phyloP scores from a whole-genome alignment of 192 early-diverging fungal species.

The Gryganskiella cystojenkinii region DNA sequence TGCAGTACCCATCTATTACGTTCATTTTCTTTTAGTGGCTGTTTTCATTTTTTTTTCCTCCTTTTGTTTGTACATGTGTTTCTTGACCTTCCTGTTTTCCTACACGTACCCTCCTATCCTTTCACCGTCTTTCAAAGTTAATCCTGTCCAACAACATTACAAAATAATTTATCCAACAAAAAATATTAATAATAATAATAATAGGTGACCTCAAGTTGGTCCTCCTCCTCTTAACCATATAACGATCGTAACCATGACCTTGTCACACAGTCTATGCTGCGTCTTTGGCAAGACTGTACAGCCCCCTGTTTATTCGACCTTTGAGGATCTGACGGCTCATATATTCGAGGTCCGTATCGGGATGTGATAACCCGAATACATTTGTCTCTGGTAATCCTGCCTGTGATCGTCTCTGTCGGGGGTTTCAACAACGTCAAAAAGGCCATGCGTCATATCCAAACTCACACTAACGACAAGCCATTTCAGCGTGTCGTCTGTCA shows the following conservation, averaged over 20 bases:
- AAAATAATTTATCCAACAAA: no score
- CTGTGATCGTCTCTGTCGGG: conserved; percentile 57
- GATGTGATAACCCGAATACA: conserved; percentile 61
- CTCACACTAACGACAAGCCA: conserved; percentile 83
- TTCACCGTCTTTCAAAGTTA: not conserved
- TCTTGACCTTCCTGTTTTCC: not conserved
- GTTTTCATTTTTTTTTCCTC: conserved; percentile 7
- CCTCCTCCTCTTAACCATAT: no score
- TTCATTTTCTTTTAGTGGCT: not conserved
- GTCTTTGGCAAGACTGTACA: conserved; percentile 77
- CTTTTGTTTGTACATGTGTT: not conserved
- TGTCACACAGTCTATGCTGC: no score
- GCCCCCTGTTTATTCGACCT: conserved; percentile 56
- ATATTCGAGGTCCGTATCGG: conserved; percentile 71
- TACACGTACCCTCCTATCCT: not conserved
- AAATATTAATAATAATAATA: no score
- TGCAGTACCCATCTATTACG: not conserved
- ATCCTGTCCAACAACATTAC: not conserved
- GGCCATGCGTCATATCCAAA: conserved; percentile 83
- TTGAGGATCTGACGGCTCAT: conserved; percentile 72
- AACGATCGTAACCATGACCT: no score
- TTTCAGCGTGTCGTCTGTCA: conserved; percentile 80
- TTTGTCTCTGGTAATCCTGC: conserved; percentile 58
- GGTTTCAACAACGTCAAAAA: conserved; percentile 65
- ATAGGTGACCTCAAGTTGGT: no score